Evolutionary conservation across 805 yeast genomes (phyloP).

Genomic region (Pichia nanzhaoensis): DNA sequence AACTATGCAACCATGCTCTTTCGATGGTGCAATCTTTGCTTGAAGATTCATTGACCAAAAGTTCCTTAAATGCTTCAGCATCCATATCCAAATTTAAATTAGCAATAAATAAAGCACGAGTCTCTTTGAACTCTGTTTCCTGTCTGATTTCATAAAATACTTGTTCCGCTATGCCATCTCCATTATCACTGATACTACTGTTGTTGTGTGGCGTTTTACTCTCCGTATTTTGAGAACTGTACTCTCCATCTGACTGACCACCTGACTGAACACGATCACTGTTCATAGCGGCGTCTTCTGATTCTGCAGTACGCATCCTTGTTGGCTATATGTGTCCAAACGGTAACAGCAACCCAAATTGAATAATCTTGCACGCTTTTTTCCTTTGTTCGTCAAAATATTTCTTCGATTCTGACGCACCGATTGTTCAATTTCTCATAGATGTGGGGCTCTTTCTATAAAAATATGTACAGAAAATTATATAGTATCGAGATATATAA

Average conservation of each 20-base stretch:
- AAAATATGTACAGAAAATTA: slow-evolving; percentile 4
- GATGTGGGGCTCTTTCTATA: slow-evolving; percentile 1
- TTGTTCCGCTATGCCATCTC: slow-evolving; percentile 14
- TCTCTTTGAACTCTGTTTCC: slow-evolving; percentile 31
- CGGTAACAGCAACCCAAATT: too few species aligned
- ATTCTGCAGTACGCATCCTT: too few species aligned
- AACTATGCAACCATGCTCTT: slow-evolving; percentile 39
- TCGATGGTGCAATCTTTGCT: slow-evolving; percentile 28
- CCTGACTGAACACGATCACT: too few species aligned
- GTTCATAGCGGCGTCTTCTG: too few species aligned
- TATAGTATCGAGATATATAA: neutral
- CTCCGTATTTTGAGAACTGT: too few species aligned
- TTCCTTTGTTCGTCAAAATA: too few species aligned
- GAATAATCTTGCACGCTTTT: too few species aligned
- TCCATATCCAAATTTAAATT: slow-evolving; percentile 36
- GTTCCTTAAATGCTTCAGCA: slow-evolving; percentile 33
- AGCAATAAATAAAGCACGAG: slow-evolving; percentile 40
- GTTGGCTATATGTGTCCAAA: neutral
- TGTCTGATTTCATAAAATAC: slow-evolving; percentile 28
- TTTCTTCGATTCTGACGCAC: neutral
- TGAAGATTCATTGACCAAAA: slow-evolving; percentile 29
- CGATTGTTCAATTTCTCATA: neutral
- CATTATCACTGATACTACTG: neutral
- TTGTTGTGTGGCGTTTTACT: neutral
- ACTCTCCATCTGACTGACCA: too few species aligned